Evolutionary conservation across 495 filamentous ascomycete genomes (phyloP), one percentile per base, ranked within the genome.

Genomic region (Glarea lozoyensis): DNA sequence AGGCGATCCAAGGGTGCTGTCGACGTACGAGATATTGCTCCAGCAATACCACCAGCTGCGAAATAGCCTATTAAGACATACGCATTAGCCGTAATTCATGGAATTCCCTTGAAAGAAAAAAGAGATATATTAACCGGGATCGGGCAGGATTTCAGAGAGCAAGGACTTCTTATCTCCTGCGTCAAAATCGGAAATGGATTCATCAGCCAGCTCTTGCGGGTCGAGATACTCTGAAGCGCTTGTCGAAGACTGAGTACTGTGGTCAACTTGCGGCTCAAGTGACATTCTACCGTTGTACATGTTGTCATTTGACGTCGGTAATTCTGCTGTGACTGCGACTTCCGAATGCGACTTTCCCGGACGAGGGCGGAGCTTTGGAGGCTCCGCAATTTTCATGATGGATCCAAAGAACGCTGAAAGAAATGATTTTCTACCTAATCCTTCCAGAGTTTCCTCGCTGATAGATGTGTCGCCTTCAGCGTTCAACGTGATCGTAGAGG

Each of bases 1-100:
- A 98, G 75, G 52, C 92, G 88, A 64, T 98, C 92, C 61, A 98
- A 78, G 37, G 92, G 92, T 15, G 92, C 92, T 31, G 92, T 98
- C 43, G 85, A 79, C 60, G 92, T 95, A 48, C 92, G 78, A 45
- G 89, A 96, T 42, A 94, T 80, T 55, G 82, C 88, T 45, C 92
- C 92, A 49, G 92, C 88, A 41, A 94, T 67, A 50, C 86, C 92
- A 62, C 92, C 92, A 50, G 93, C 93, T 68, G 90, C 61, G 63
- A 98, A 98, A 66, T 98, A 98, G 16, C 53, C 53, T 56, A 23
- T 31, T 2, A 29, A 18, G 6, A 37, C 17, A 4, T 19, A 5
- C 9, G 17, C 6, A 10, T 3, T 37, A 11, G 22, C 17, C 18
- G 7, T 19, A n/a, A 37, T 11, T 5, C 16, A 3, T 37, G 10